Evolutionary conservation across 306 rosid species (phyloP), one percentile per base, ranked within the genome.

Genomic region (Fagus crenata): DNA sequence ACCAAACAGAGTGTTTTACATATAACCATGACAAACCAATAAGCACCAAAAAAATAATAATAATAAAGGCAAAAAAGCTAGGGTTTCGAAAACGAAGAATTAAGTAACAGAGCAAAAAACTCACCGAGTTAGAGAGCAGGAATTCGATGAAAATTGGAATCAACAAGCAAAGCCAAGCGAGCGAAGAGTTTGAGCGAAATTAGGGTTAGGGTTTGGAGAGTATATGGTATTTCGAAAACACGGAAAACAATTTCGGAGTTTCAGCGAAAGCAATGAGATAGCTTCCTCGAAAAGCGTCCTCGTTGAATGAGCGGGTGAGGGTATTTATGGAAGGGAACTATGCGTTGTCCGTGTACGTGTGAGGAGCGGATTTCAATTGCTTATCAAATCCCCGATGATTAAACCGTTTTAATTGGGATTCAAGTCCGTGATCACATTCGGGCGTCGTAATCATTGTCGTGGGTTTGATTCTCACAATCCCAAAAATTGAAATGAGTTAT

Each of bases 361-460:
- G 53, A 35, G 49, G 75, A 71, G 73, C 83, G 81, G 81, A 77
- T 33, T 43, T 68, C 72, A 63, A 37, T n/a, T 17, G 56, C 51
- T 72, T 53, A 18, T 69, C n/a, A 64, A 71, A 56, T 22, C 1
- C 8, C 2, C 4, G 9, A 6, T 17, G 9, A 37, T n/a, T 14
- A 64, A 83, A 31, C 43, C 53, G 9, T 6, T 49, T 33, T 55
- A 2, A 1, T 61, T 49, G 73, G n/a, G 12, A 64, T 79, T 70
- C 69, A 37, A 56, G 77, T 74, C 78, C 63, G 82, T 22, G 28
- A 22, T 22, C 28, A 22, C 28, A 22, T 22, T 22, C 28, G 28
- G 28, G 28, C 28, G 28, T 22, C 28, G 28, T 22, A 22, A 22
- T 22, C 28, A 22, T 22, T 22, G 28, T 22, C 28, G 28, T 22